A percentile compares a stretch with the other conserved stretches of the same genome.
phyloP scores from a whole-genome alignment of 1,284 basidiomycete genomes.

The Rhodofomes roseus region DNA sequence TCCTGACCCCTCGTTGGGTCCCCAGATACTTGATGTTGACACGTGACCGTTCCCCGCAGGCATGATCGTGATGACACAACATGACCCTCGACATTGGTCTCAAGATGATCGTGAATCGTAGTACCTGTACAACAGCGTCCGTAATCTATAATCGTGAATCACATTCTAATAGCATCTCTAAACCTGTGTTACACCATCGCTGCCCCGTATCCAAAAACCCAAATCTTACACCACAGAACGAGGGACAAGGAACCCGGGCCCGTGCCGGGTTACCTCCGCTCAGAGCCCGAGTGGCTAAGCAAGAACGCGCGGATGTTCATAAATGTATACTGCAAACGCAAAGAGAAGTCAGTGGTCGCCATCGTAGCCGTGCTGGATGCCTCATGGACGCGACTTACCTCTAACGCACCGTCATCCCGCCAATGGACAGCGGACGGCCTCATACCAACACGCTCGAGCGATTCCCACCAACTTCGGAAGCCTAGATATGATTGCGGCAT shows the following conservation, averaged over 20 bases:
- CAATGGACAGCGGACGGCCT: slow-evolving; percentile 25
- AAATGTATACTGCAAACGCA: slow-evolving; percentile 34
- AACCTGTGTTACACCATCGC: too few species aligned
- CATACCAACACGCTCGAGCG: slow-evolving; percentile 20
- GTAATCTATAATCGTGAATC: too few species aligned
- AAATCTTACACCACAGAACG: too few species aligned
- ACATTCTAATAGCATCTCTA: too few species aligned
- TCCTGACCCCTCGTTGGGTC: neutral
- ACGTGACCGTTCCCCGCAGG: neutral
- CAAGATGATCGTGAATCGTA: neutral
- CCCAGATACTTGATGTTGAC: neutral
- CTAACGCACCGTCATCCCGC: slow-evolving; percentile 28
- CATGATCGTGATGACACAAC: neutral
- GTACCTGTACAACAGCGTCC: neutral
- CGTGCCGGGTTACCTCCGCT: too few species aligned
- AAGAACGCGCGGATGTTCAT: slow-evolving; percentile 33
- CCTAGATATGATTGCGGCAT: slow-evolving; percentile 28
- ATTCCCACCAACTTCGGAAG: slow-evolving; percentile 29
- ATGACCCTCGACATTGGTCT: too few species aligned
- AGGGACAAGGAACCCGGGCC: too few species aligned
- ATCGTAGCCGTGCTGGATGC: neutral
- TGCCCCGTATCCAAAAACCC: too few species aligned
- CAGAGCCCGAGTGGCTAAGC: too few species aligned
- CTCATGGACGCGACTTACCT: slow-evolving; percentile 23
- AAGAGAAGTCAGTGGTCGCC: neutral